These are phyloP conservation scores for Leccinum subtestaceum DNA, from an alignment of 768 basidiomycete species.

Conservation along the genomic window DNA sequence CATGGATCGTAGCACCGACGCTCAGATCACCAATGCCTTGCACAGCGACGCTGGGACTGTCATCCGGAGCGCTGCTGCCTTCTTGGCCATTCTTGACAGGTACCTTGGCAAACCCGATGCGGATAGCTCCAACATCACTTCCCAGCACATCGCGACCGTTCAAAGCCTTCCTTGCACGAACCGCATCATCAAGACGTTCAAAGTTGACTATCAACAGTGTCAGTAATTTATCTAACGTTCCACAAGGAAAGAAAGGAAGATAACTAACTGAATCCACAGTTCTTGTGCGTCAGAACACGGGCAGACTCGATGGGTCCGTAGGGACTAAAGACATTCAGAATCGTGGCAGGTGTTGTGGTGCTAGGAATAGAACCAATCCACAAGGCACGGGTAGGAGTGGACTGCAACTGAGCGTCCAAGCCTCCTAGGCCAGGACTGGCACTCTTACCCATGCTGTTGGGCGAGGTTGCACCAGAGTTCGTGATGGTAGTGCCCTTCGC, in stretches of 20 bases:
- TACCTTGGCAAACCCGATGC: conserved; percentile 96
- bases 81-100: conserved; percentile 86
- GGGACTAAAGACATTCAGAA: conserved; percentile 94
- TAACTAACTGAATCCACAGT: conserved; percentile 83
- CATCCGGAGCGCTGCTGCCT: conserved; percentile 55
- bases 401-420: conserved; percentile 84
- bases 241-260: background rate
- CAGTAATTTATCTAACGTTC: background rate
- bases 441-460: conserved; percentile 50
- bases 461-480: conserved; percentile 63
- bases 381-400: conserved; percentile 88
- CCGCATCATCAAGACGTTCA: conserved; percentile 94
- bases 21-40: conserved; percentile 84
- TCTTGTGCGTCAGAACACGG: conserved; percentile 94
- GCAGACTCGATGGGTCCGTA: conserved; percentile 98
- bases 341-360: conserved; percentile 90
- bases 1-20: conserved; percentile 86
- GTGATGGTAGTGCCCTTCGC: conserved; percentile 68
- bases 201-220: conserved; percentile 71
- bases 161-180: conserved; percentile 90
- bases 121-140: conserved; percentile 93
- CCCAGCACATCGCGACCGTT: conserved; percentile 96
- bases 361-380: conserved; percentile 99
- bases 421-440: conserved; percentile 56
- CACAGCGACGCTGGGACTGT: conserved; percentile 61